Evolutionary conservation across 129 eudicot species (phyloP).

Genomic region (Daucus carota): DNA sequence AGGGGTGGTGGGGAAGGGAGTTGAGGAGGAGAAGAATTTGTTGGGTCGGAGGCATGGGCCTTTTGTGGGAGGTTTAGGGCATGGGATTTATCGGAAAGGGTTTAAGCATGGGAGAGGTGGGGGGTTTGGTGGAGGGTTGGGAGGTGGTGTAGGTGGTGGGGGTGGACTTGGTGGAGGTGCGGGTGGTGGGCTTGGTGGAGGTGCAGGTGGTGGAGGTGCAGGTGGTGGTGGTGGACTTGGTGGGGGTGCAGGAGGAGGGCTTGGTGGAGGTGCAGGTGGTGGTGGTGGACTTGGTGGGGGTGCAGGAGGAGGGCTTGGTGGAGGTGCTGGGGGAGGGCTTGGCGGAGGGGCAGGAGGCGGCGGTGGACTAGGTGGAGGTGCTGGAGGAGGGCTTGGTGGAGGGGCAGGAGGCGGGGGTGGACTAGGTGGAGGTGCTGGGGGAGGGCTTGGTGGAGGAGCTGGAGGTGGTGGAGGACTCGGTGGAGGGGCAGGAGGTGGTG

Average conservation of each 20-base stretch:
- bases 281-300: not conserved
- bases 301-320: not conserved
- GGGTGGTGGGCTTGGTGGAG: not conserved
- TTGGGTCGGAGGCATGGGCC: not conserved
- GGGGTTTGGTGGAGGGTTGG: not conserved
- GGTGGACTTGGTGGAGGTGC: not conserved
- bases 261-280: not conserved
- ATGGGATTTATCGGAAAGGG: conserved; percentile 8
- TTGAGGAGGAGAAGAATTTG: not conserved
- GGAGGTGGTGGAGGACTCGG: not conserved
- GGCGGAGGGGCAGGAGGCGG: not conserved
- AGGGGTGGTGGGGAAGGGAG: not conserved
- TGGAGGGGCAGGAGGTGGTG: not conserved
- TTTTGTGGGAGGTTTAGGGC: conserved; percentile 9
- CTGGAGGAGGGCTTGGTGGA: not conserved
- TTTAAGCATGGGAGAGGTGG: conserved; percentile 5
- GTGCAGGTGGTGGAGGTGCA: not conserved
- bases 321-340: not conserved
- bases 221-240: not conserved
- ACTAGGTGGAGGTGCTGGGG: not conserved
- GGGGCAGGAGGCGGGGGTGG: not conserved
- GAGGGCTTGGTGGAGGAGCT: not conserved
- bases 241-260: not conserved
- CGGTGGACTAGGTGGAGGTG: not conserved
- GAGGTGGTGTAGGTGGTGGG: not conserved